Percentiles rank a stretch among this genome's conserved stretches.
phyloP scores from a whole-genome alignment of 441 rosid genomes.

The Eruca vesicaria region DNA sequence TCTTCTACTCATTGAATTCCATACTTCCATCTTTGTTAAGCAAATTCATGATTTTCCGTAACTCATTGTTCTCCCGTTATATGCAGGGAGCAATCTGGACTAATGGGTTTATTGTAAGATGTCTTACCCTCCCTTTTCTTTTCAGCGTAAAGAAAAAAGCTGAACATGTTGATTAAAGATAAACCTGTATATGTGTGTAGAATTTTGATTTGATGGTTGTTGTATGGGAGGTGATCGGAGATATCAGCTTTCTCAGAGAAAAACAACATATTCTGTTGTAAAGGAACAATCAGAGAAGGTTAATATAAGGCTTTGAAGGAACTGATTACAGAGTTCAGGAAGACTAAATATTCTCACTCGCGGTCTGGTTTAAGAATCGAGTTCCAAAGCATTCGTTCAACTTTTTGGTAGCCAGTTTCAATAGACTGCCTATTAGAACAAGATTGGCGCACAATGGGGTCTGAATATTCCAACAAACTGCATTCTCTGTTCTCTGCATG shows the following conservation, averaged over 20 bases:
- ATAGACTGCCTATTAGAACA: no score
- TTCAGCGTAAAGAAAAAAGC: background rate
- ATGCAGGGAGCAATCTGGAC: background rate
- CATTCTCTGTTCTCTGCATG: no score
- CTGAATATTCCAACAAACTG: no score
- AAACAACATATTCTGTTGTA: background rate
- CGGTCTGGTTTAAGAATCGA: no score
- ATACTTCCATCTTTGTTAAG: background rate
- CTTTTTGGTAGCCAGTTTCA: no score
- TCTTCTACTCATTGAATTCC: background rate
- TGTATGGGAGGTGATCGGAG: background rate
- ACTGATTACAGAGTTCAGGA: no score
- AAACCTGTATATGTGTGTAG: no score
- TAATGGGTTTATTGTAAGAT: background rate
- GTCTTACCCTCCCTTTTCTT: background rate
- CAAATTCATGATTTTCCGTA: background rate
- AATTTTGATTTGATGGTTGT: background rate
- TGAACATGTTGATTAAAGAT: background rate
- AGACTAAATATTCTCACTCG: background rate
- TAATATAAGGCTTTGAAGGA: no score
- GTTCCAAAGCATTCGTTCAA: no score
- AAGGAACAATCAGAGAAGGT: background rate
- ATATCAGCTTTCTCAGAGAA: background rate
- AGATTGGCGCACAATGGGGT: no score
- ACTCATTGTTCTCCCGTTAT: background rate